Percentiles rank a stretch among this genome's conserved stretches.
Conservation (phyloP, 768 basidiomycete species). For the Naganishia friedmannii region DNA sequence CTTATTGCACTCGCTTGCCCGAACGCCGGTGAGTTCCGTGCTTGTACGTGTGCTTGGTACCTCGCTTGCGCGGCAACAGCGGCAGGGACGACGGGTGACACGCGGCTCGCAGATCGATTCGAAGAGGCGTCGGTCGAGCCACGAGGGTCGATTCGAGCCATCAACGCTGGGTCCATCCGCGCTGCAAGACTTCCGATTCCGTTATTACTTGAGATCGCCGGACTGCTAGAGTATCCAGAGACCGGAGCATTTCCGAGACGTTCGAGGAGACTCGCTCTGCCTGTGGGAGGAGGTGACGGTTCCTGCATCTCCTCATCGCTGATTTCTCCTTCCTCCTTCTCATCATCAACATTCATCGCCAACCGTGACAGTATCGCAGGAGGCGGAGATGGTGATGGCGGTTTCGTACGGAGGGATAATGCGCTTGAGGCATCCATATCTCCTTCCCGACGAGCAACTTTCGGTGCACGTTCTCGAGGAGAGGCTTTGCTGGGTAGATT, state of each 20-base stretch:
- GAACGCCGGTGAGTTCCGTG: neutral
- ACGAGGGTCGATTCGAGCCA: slow-evolving; percentile 14
- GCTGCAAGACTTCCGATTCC: slow-evolving; percentile 6
- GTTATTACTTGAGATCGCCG: neutral
- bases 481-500: neutral
- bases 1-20: neutral
- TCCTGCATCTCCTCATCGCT: slow-evolving; percentile 21
- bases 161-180: slow-evolving; percentile 18
- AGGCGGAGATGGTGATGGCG: too few relatives aligned
- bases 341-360: neutral
- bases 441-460: slow-evolving; percentile 11
- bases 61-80: neutral
- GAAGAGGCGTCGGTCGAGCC: neutral
- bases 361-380: neutral
- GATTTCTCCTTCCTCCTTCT: slow-evolving; percentile 20
- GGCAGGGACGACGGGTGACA: neutral
- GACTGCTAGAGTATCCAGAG: neutral
- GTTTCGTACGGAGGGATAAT: too few relatives aligned
- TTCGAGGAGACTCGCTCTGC: slow-evolving; percentile 9
- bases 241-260: neutral
- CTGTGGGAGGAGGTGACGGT: neutral
- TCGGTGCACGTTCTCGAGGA: neutral
- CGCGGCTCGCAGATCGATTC: neutral
- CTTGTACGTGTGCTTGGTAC: neutral
- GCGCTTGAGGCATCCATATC: slow-evolving; percentile 5